A percentile compares a stretch with the other conserved stretches of the same genome.
Evolutionary conservation across 225 moss, liverwort and hornwort species (phyloP).

Genomic region (Sphagnum tenellum): DNA sequence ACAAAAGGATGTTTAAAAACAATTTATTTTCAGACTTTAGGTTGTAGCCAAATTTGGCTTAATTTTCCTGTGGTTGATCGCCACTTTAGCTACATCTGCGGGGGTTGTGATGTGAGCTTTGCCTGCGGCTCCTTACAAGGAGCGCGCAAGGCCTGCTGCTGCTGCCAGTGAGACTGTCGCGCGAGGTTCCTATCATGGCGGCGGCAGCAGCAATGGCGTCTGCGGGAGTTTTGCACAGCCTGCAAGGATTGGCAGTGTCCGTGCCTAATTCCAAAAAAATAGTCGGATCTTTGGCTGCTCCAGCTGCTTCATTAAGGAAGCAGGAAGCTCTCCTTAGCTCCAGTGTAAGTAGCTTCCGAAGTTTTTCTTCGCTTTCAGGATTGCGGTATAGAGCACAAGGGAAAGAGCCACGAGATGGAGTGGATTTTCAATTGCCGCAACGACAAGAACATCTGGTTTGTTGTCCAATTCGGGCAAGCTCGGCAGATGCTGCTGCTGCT

Average conservation of each 20-base stretch:
- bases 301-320: not conserved
- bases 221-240: conserved; percentile 2
- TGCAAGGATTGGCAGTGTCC: not conserved
- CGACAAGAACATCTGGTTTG: not conserved
- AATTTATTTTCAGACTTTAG: too few species aligned
- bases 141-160: too few species aligned
- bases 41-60: too few species aligned
- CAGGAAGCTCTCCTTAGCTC: not conserved
- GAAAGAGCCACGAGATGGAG: too few species aligned
- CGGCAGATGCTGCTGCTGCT: conserved; percentile 17
- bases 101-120: too few species aligned
- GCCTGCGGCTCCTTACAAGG: too few species aligned
- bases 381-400: not conserved
- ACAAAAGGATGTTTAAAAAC: too few species aligned
- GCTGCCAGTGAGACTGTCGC: too few species aligned
- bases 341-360: not conserved
- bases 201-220: conserved; percentile 16
- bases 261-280: not conserved
- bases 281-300: not conserved
- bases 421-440: not conserved
- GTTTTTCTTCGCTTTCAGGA: not conserved
- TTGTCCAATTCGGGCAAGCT: conserved; percentile 21
- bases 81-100: too few species aligned
- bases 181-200: not conserved
- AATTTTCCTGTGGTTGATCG: too few species aligned